These are phyloP conservation scores for Diplotaxis tenuifolia DNA, from an alignment of 345 rosid genomes.

Conservation along the genomic window DNA sequence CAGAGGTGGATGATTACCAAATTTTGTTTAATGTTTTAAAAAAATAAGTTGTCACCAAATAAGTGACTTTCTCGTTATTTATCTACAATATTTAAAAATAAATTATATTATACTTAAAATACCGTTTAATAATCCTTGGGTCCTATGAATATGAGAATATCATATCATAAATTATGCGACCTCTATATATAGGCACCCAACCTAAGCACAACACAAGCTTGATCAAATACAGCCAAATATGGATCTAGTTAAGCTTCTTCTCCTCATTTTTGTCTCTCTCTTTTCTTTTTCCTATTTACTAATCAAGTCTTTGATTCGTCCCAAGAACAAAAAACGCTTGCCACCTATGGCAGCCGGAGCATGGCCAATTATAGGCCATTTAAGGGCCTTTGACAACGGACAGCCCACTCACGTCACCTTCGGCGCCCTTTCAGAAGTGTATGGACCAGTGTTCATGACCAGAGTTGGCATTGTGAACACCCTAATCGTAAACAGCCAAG, in stretches of 20 bases:
- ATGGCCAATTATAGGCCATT: slow-evolving; percentile 53
- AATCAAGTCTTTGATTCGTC: background rate
- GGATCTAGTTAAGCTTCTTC: background rate
- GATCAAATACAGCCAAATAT: no score
- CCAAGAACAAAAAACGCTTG: slow-evolving; percentile 2
- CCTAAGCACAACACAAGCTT: no score
- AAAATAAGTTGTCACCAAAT: no score
- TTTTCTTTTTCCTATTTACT: background rate
- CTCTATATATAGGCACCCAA: no score
- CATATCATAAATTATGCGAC: no score
- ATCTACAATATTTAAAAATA: no score
- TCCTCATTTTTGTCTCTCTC: background rate
- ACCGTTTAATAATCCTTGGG: no score
- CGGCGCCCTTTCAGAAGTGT: slow-evolving; percentile 36
- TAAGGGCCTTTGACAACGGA: slow-evolving; percentile 6
- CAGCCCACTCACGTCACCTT: slow-evolving; percentile 35
- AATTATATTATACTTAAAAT: no score
- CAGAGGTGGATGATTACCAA: no score
- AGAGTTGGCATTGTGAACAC: slow-evolving; percentile 29
- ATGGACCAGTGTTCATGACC: slow-evolving; percentile 42
- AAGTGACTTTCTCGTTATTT: no score
- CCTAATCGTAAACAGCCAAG: slow-evolving; percentile 38
- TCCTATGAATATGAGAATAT: no score
- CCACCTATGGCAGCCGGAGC: slow-evolving; percentile 27
- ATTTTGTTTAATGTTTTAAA: no score